These are phyloP conservation scores for Pseudogymnoascus destructans DNA, from an alignment of 2,329 filamentous ascomycete species.

Conservation along the genomic window DNA sequence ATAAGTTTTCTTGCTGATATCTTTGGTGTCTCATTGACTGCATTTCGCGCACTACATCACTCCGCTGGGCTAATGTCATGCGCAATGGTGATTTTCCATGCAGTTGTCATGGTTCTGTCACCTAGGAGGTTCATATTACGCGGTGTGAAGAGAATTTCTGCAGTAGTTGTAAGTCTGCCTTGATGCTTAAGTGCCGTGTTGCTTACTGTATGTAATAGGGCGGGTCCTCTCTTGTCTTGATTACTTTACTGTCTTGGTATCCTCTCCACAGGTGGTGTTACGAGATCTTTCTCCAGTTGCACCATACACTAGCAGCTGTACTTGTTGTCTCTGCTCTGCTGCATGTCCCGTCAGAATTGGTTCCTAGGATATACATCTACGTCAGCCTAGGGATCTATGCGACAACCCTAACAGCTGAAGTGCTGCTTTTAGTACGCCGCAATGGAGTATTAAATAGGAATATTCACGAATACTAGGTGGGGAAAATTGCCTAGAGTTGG, in stretches of 20 bases:
- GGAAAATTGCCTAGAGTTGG: constrained; percentile 9
- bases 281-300: constrained; percentile 13
- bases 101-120: background rate
- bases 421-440: background rate
- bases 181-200: background rate
- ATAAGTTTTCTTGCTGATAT: constrained; percentile 18
- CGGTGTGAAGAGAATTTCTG: background rate
- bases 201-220: background rate
- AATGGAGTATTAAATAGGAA: constrained; percentile 12
- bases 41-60: constrained; percentile 13
- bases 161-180: constrained; percentile 7
- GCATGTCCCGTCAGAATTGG: constrained; percentile 4
- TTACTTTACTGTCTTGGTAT: constrained; percentile 13
- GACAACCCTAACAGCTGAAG: background rate
- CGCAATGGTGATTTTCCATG: constrained; percentile 13
- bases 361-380: constrained; percentile 18
- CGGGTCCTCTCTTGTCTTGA: constrained; percentile 6
- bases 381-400: constrained; percentile 9
- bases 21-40: constrained; percentile 13
- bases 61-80: constrained; percentile 15
- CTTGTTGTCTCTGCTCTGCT: constrained; percentile 1
- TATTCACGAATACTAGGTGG: constrained; percentile 15
- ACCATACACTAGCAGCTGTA: constrained; percentile 12
- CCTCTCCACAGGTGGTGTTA: constrained; percentile 14
- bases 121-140: background rate